Evolutionary conservation across 2,329 filamentous ascomycete genomes (phyloP), one percentile per base, ranked within the genome.

Genomic region (Colletotrichum chlorophyti): DNA sequence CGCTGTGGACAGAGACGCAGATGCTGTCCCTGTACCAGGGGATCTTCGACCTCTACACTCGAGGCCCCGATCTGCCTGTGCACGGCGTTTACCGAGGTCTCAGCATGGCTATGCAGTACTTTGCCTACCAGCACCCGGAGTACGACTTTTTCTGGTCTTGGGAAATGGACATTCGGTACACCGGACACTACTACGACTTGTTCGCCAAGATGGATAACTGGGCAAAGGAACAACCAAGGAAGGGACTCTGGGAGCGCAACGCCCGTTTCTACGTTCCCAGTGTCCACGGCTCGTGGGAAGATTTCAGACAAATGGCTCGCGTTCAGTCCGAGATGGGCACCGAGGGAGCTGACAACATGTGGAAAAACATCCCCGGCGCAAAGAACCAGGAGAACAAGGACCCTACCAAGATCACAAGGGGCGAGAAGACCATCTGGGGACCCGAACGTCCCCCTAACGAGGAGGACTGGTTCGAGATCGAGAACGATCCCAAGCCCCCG

Each of bases 121-220:
- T 98, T 71, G 91, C 93, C 6, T 87, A 93, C 68, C 84, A 86
- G 66, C 93, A 97, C 72, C 90, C 91, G 1, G 93, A 96, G 71
- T 97, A 93, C 69, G 91, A 96, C 43, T 91, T 87, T 75, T 92
- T 93, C 73, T 97, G 93, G 93, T 91, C 96, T 65, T 96, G 93
- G 91, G 93, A 97, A 73, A 94, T 96, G 88, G 93, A 97, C 68
- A 86, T 93, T 40, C 88, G 92, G 26, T 96, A 96, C 72, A 95
- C 90, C 0, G 92, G 93, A 31, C 92, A 97, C 74, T 94, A 91
- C 77, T 93, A 90, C 64, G 85, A 91, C 61, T 74, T 91, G 17
- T 83, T 94, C 67, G 83, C 86, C 64, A 89, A 89, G 69, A 76
- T 92, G 32, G 82, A 85, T 66, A 76, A 78, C 40, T 95, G 90